These are phyloP conservation scores for Saccharomyces hybrid DNA, from an alignment of 1,139 yeast genomes.

Conservation along the genomic window DNA sequence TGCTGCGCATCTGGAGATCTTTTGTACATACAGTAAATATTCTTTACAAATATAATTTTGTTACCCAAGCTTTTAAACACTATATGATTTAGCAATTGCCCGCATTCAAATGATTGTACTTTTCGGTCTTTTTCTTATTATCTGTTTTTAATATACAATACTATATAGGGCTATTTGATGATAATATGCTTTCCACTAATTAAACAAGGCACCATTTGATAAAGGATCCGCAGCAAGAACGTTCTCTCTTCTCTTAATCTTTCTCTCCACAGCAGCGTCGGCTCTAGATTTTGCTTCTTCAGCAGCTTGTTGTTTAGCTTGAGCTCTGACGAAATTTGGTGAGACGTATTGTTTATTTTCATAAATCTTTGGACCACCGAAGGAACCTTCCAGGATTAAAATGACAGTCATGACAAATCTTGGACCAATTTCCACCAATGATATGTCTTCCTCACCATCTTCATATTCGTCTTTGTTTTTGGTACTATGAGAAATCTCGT, in stretches of 20 bases:
- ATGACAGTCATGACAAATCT: conserved; percentile 90
- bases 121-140: no score
- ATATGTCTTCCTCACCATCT: conserved; percentile 46
- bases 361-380: conserved; percentile 95
- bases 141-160: conserved; percentile 1
- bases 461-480: conserved; percentile 44
- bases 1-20: conserved; percentile 26
- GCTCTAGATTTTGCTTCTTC: conserved; percentile 74
- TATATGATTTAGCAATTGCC: no score
- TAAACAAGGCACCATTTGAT: conserved; percentile 68
- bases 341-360: conserved; percentile 96
- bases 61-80: no score
- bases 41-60: no score
- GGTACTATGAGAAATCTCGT: conserved; percentile 76
- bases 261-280: conserved; percentile 71
- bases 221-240: conserved; percentile 77
- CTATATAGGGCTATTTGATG: background rate
- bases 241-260: conserved; percentile 66
- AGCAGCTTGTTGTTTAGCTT: conserved; percentile 79
- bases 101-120: no score
- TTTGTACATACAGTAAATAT: conserved; percentile 2
- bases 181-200: no score
- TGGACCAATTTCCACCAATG: conserved; percentile 93
- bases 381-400: conserved; percentile 90
- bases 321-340: conserved; percentile 93